Evolutionary conservation across 2,329 filamentous ascomycete genomes (phyloP).

Genomic region (Neonectria coccinea): DNA sequence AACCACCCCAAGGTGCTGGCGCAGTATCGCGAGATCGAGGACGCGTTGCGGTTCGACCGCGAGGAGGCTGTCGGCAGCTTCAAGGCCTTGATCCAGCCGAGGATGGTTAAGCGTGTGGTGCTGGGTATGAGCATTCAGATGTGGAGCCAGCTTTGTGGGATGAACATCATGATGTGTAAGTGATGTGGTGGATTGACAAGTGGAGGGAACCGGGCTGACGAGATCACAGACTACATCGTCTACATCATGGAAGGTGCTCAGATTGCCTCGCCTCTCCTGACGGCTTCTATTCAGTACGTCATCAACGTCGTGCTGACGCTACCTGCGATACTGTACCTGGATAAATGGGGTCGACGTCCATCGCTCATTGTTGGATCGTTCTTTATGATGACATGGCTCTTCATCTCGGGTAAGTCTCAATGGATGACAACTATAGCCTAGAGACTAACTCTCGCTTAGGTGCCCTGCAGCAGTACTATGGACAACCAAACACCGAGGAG

Average conservation of each 20-base stretch:
- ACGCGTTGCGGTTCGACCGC: constrained; percentile 65
- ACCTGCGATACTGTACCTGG: constrained; percentile 70
- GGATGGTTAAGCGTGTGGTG: constrained; percentile 67
- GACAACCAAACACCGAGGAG: constrained; percentile 58
- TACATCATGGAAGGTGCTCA: constrained; percentile 71
- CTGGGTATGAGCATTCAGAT: constrained; percentile 70
- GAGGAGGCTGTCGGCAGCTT: constrained; percentile 64
- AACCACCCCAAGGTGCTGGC: constrained; percentile 71
- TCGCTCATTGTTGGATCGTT: constrained; percentile 67
- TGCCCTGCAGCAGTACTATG: constrained; percentile 70
- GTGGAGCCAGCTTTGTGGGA: constrained; percentile 70
- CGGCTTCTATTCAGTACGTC: constrained; percentile 72
- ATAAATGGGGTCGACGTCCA: constrained; percentile 68
- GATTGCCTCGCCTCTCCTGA: constrained; percentile 67
- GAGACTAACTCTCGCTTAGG: constrained; percentile 40
- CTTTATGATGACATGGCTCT: constrained; percentile 71
- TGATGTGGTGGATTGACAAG: not conserved
- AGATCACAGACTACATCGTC: constrained; percentile 62
- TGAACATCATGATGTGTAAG: constrained; percentile 69
- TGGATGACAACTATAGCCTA: not conserved
- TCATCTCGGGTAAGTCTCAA: constrained; percentile 63
- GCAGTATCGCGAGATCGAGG: constrained; percentile 71
- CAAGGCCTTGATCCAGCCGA: constrained; percentile 60
- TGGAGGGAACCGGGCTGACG: constrained; percentile 16
- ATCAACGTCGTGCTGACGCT: constrained; percentile 72